Evolutionary conservation across 352 stramenopile genomes (phyloP).

Genomic region (Globisporangium barbulae): DNA sequence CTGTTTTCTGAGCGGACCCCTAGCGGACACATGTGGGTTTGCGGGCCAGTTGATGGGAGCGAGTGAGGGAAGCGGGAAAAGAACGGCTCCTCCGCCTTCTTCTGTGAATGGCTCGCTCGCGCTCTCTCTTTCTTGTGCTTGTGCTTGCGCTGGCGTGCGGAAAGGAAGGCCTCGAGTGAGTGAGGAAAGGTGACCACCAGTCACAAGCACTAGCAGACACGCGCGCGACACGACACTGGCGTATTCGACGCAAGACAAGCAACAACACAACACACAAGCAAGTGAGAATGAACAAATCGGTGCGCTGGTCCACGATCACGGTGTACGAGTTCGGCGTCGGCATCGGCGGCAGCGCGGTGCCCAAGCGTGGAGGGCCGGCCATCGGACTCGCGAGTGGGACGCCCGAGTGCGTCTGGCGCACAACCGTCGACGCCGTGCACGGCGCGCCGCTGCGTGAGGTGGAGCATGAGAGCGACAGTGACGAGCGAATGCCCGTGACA

Average conservation of each 20-base stretch:
- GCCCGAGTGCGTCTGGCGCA: slow-evolving; percentile 40
- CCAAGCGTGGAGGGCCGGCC: slow-evolving; percentile 41
- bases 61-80: slow-evolving; percentile 9
- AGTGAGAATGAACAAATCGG: slow-evolving; percentile 28
- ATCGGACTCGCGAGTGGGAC: slow-evolving; percentile 41
- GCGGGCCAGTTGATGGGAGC: slow-evolving; percentile 9
- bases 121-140: not conserved
- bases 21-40: slow-evolving; percentile 1
- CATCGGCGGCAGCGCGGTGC: slow-evolving; percentile 48
- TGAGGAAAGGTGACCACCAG: slow-evolving; percentile 1
- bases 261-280: not conserved
- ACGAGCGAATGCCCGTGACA: not conserved
- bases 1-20: slow-evolving; percentile 3
- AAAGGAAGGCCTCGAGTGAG: slow-evolving; percentile 2
- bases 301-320: slow-evolving; percentile 60
- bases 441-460: slow-evolving; percentile 6
- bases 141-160: not conserved
- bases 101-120: slow-evolving; percentile 13
- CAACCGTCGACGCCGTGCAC: slow-evolving; percentile 36
- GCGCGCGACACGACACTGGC: not conserved
- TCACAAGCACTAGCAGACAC: not conserved
- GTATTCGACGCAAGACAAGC: not conserved
- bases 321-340: slow-evolving; percentile 66
- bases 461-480: not conserved
- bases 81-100: slow-evolving; percentile 6